Evolutionary conservation across 495 filamentous ascomycete species (phyloP), one percentile per base, ranked within the genome.

Genomic region (Emericellopsis terricola): DNA sequence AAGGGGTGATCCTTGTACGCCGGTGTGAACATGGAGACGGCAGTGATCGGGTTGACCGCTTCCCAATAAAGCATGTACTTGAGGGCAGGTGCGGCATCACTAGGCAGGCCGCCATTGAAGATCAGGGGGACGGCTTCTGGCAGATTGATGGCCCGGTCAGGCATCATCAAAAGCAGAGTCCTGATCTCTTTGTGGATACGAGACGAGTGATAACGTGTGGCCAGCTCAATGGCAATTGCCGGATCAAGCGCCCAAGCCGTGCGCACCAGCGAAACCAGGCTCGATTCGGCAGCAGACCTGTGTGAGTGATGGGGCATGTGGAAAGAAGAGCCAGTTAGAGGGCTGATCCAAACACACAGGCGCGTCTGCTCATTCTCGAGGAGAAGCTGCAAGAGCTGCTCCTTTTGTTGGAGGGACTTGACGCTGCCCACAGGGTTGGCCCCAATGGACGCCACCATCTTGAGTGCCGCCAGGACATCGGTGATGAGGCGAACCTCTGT

Each of bases 41-140:
- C 86, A 11, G 85, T 85, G 33, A 89, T 77, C 2, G 91, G 89
- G 45, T 92, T 91, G 14, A 93, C 81, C 11, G 91, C 73, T 15
- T 80, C 77, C 91, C 91, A 99, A 53, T 79, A 99, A 5, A 96
- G 62, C 13, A 99, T 56, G 52, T 89, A 96, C 76, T 89, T 93
- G 19, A 94, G 64, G 50, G 94, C 89, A 39, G 71, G 76, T 29
- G 68, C 70, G 36, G 96, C 70, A 53, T 94, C 85, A 27, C 56
- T 51, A 3, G 85, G 84, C 30, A 99, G 53, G 29, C 66, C 59
- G 11, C 71, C 62, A 16, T 81, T 82, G 3, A 96, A 68, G 41
- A 99, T 60, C 15, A 94, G 61, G 31, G 86, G 68, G 18, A 94
- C 65, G 16, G 82, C 80, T 34, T 86, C 78, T 4, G 87, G 70